Conservation (phyloP, 768 basidiomycete genomes). For the Lactarius sp. region DNA sequence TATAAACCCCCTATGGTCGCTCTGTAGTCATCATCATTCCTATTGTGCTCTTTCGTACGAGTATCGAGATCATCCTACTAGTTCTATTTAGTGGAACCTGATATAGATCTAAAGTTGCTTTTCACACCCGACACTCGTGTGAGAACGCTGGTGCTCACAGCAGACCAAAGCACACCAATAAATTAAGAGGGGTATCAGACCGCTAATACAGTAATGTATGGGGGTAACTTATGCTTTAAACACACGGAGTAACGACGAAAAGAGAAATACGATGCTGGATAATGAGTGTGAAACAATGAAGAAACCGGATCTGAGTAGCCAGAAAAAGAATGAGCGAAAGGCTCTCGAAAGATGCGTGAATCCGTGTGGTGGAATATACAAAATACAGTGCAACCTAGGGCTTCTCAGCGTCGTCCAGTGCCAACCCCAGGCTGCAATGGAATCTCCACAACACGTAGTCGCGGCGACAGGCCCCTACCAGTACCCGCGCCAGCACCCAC, state of each 20-base stretch:
- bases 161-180: not conserved
- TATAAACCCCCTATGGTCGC: too few species aligned
- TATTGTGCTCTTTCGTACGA: too few species aligned
- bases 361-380: not conserved
- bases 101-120: not conserved
- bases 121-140: not conserved
- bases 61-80: too few species aligned
- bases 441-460: conserved; percentile 60
- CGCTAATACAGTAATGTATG: conserved; percentile 23
- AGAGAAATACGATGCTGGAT: conserved; percentile 2
- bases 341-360: not conserved
- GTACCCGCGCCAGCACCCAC: conserved; percentile 31
- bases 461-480: conserved; percentile 31
- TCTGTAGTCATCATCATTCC: too few species aligned
- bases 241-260: not conserved
- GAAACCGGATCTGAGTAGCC: not conserved
- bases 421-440: conserved; percentile 43
- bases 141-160: not conserved
- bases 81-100: not conserved
- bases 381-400: not conserved
- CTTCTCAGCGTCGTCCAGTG: conserved; percentile 17
- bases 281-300: not conserved
- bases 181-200: conserved; percentile 7
- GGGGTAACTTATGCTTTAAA: conserved; percentile 6
- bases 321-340: not conserved